Evolutionary conservation across 139 green algal species (phyloP).

Genomic region (Parachlorella kessleri): DNA sequence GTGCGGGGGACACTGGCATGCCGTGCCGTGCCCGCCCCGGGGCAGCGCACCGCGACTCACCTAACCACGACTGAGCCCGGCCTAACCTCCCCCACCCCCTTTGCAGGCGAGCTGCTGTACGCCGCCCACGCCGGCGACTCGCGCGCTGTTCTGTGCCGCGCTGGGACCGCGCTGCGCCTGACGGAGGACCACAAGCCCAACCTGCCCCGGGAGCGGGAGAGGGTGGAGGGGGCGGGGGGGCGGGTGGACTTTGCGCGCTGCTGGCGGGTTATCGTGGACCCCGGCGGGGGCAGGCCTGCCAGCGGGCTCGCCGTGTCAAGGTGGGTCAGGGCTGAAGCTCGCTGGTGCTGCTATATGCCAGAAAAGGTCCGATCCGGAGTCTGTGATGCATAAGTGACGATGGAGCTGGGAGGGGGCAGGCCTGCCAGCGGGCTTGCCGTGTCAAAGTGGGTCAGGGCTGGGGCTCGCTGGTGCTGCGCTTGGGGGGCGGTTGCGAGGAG

Average conservation of each 20-base stretch:
- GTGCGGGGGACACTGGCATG: too few relatives aligned
- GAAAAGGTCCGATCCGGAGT: too few relatives aligned
- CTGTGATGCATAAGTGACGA: too few relatives aligned
- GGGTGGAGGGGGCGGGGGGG: slow-evolving; percentile 49
- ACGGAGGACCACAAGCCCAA: slow-evolving; percentile 83
- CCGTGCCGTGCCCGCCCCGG: too few relatives aligned
- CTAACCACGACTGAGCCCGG: too few relatives aligned
- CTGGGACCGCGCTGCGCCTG: slow-evolving; percentile 49
- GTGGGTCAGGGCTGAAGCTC: too few relatives aligned
- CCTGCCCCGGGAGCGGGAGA: slow-evolving; percentile 50
- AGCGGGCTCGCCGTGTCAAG: slow-evolving; percentile 72
- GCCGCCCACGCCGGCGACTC: slow-evolving; percentile 66
- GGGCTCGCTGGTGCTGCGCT: too few relatives aligned
- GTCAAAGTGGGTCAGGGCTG: slow-evolving; percentile 60
- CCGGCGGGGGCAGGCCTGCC: slow-evolving; percentile 51
- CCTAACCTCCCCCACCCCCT: background rate
- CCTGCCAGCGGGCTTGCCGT: slow-evolving; percentile 71
- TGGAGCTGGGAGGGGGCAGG: slow-evolving; percentile 56
- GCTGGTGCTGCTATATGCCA: too few relatives aligned
- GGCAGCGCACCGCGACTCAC: too few relatives aligned
- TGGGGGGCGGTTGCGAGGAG: too few relatives aligned
- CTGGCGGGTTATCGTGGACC: slow-evolving; percentile 80
- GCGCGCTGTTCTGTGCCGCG: slow-evolving; percentile 64
- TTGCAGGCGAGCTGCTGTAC: slow-evolving; percentile 57
- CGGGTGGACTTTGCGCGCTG: slow-evolving; percentile 69